These are phyloP conservation scores for Eudorina sp. DNA, from an alignment of 139 green algal genomes.

Conservation along the genomic window DNA sequence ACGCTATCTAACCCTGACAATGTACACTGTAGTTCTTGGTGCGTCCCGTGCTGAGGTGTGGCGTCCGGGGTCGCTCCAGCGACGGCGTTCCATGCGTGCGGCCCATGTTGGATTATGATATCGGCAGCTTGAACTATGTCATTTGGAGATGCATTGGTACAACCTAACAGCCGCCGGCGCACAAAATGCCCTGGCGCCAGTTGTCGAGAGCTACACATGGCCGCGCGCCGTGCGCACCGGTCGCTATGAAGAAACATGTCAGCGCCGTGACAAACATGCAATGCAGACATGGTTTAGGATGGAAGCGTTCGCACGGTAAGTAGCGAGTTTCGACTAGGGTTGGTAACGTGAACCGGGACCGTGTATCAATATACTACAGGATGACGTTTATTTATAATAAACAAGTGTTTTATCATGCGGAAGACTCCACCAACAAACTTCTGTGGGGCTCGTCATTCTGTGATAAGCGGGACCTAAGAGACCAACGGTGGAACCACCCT, in stretches of 20 bases:
- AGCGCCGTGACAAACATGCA: too few relatives aligned
- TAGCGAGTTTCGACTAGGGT: too few relatives aligned
- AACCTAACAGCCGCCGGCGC: not conserved
- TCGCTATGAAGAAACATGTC: not conserved
- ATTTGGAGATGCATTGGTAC: not conserved
- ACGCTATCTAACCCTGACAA: conserved; percentile 22
- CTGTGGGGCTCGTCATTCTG: too few relatives aligned
- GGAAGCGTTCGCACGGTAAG: too few relatives aligned
- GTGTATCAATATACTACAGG: too few relatives aligned
- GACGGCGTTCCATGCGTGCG: not conserved
- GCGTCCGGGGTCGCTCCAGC: not conserved
- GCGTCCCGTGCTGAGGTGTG: not conserved
- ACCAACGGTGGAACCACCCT: too few relatives aligned
- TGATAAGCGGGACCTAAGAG: too few relatives aligned
- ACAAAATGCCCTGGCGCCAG: not conserved
- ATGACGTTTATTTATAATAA: too few relatives aligned
- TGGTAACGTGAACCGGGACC: too few relatives aligned
- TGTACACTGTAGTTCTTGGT: conserved; percentile 18
- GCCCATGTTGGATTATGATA: not conserved
- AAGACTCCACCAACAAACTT: too few relatives aligned
- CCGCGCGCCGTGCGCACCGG: not conserved
- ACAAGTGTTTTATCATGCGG: too few relatives aligned
- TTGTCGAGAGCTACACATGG: not conserved
- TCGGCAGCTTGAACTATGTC: conserved; percentile 20
- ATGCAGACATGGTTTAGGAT: too few relatives aligned